Percentiles rank a stretch among this genome's conserved stretches.
These are phyloP conservation scores for Suaeda aralocaspica DNA, from an alignment of 148 eudicot genomes.

Conservation along the genomic window DNA sequence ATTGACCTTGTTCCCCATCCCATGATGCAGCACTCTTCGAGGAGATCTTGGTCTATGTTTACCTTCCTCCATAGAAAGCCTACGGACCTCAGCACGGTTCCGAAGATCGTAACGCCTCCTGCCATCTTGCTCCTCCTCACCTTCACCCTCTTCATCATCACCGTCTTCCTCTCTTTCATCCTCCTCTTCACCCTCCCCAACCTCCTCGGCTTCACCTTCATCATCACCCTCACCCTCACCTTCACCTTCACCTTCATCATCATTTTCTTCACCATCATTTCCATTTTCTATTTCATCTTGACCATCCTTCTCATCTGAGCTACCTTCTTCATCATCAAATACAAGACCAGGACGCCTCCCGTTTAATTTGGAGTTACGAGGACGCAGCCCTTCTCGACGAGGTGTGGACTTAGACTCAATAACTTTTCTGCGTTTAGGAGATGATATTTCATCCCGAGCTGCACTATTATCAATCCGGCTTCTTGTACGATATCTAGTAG, in stretches of 20 bases:
- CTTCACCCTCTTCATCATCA: slow-evolving; percentile 82
- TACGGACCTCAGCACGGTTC: slow-evolving; percentile 80
- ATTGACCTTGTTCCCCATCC: slow-evolving; percentile 79
- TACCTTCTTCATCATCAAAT: slow-evolving; percentile 71
- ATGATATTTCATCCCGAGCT: slow-evolving; percentile 46
- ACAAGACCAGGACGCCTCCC: slow-evolving; percentile 32
- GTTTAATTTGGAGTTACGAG: slow-evolving; percentile 62
- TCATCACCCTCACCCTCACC: slow-evolving; percentile 55
- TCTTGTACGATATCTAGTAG: slow-evolving; percentile 59
- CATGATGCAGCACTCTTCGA: slow-evolving; percentile 85
- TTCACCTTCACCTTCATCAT: slow-evolving; percentile 58
- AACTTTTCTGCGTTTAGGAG: slow-evolving; percentile 47
- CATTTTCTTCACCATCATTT: slow-evolving; percentile 46
- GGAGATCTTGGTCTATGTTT: slow-evolving; percentile 94
- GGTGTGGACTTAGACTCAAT: slow-evolving; percentile 41
- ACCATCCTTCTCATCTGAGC: slow-evolving; percentile 64
- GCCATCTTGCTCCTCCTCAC: slow-evolving; percentile 85
- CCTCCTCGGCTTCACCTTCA: slow-evolving; percentile 43
- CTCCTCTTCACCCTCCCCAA: slow-evolving; percentile 47
- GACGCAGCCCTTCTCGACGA: slow-evolving; percentile 82
- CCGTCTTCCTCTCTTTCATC: slow-evolving; percentile 58
- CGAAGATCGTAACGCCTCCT: slow-evolving; percentile 92
- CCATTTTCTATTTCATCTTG: slow-evolving; percentile 70
- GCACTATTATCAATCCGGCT: slow-evolving; percentile 45
- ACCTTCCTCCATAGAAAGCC: slow-evolving; percentile 72